These are phyloP conservation scores for Handroanthus guayacan DNA, from an alignment of 257 asterid genomes.

Conservation along the genomic window DNA sequence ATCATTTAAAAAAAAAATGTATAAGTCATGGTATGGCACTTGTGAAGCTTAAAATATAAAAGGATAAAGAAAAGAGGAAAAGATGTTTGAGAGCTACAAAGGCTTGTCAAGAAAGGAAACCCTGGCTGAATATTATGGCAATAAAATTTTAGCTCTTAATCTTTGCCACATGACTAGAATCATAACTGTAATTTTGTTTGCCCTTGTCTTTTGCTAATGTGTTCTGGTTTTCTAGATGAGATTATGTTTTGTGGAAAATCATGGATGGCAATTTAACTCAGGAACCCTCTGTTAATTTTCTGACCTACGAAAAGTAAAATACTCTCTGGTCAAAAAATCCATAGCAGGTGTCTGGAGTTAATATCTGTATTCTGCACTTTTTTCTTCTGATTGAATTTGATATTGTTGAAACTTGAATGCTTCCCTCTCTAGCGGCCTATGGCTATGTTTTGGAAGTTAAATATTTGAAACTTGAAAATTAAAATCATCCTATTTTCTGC, in stretches of 20 bases:
- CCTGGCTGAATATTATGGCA: not conserved
- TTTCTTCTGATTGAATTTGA: constrained; percentile 10
- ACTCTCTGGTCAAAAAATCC: constrained; percentile 12
- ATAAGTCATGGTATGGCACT: not conserved
- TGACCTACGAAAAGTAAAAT: constrained; percentile 3
- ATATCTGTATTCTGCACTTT: not conserved
- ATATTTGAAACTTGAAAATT: constrained; percentile 9
- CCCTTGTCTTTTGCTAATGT: not conserved
- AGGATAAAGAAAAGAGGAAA: not conserved
- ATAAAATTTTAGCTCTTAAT: not conserved
- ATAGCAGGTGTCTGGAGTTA: constrained; percentile 11
- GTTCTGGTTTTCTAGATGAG: constrained; percentile 1
- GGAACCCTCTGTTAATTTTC: not conserved
- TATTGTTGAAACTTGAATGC: constrained; percentile 23
- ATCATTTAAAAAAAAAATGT: not conserved
- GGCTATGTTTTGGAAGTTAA: constrained; percentile 17
- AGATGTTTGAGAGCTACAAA: not conserved
- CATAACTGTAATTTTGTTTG: not conserved
- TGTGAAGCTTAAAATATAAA: not conserved
- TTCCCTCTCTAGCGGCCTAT: constrained; percentile 20
- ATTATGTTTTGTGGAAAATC: not conserved
- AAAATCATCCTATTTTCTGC: not conserved
- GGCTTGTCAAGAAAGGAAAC: not conserved
- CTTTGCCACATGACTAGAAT: not conserved
- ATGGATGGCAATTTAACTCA: not conserved